phyloP scores from a whole-genome alignment of 1,284 basidiomycete genomes.

The Ceratobasidium sp. region DNA sequence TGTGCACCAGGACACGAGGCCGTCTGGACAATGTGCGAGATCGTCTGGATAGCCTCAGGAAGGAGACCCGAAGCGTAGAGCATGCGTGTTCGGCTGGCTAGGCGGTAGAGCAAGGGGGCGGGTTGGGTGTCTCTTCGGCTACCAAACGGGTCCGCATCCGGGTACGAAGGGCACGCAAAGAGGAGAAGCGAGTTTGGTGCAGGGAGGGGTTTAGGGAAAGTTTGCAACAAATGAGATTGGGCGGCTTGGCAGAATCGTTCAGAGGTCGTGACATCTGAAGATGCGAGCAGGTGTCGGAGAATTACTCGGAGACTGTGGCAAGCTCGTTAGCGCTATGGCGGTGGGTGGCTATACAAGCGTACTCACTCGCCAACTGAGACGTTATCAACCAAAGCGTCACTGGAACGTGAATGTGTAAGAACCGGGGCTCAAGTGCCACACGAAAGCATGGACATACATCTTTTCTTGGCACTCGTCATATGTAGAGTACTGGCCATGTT shows the following conservation, averaged over 20 bases:
- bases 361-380: slow-evolving; percentile 38
- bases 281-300: slow-evolving; percentile 33
- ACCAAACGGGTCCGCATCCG: slow-evolving; percentile 4
- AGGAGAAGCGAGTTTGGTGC: slow-evolving; percentile 37
- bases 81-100: slow-evolving; percentile 37
- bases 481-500: slow-evolving; percentile 6
- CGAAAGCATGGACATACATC: slow-evolving; percentile 20
- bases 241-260: slow-evolving; percentile 29
- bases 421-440: slow-evolving; percentile 4
- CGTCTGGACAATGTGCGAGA: slow-evolving; percentile 31
- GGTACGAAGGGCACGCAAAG: slow-evolving; percentile 32
- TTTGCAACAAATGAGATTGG: slow-evolving; percentile 27
- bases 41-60: slow-evolving; percentile 35
- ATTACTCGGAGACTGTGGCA: slow-evolving; percentile 31
- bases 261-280: slow-evolving; percentile 35
- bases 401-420: slow-evolving; percentile 16
- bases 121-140: slow-evolving; percentile 36
- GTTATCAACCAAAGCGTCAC: slow-evolving; percentile 36
- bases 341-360: background rate
- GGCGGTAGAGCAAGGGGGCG: slow-evolving; percentile 35
- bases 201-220: slow-evolving; percentile 34
- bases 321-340: slow-evolving; percentile 1
- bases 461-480: slow-evolving; percentile 28
- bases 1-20: slow-evolving; percentile 26
- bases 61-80: slow-evolving; percentile 37